Conservation (phyloP, 2,329 filamentous ascomycete species). For the Bipolaris gigantea region DNA sequence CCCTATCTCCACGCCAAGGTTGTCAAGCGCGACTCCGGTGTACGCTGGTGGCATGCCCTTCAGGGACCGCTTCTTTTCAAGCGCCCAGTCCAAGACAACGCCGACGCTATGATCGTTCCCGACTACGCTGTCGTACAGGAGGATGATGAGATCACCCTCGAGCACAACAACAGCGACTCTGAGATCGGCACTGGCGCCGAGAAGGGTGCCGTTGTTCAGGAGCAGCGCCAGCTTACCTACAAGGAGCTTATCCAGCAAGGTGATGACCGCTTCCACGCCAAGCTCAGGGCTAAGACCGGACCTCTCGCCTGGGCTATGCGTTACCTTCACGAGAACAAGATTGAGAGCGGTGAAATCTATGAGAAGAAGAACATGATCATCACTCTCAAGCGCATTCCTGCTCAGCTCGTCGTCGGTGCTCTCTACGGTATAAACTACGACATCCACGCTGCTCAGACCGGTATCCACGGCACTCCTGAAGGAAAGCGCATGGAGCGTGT, state of each 20-base stretch:
- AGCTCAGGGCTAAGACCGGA: conserved; percentile 63
- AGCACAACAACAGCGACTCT: conserved; percentile 29
- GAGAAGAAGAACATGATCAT: conserved; percentile 71
- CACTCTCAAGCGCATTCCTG: conserved; percentile 67
- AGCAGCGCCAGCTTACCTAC: conserved; percentile 60
- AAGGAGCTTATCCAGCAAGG: conserved; percentile 62
- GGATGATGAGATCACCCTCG: conserved; percentile 48
- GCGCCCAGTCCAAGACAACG: conserved; percentile 58
- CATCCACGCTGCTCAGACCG: conserved; percentile 74
- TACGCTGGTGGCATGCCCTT: conserved; percentile 66
- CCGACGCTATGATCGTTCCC: conserved; percentile 63
- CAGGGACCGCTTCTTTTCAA: conserved; percentile 61
- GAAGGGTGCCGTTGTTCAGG: conserved; percentile 39
- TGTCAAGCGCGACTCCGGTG: conserved; percentile 66
- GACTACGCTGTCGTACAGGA: conserved; percentile 79
- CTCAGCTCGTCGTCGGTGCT: conserved; percentile 62
- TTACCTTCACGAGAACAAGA: conserved; percentile 70
- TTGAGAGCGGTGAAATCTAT: conserved; percentile 73
- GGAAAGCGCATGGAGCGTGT: conserved; percentile 70
- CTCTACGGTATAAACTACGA: conserved; percentile 82
- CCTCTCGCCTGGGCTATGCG: conserved; percentile 85
- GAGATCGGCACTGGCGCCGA: conserved; percentile 39
- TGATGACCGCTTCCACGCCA: conserved; percentile 62
- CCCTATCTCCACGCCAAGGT: conserved; percentile 68
- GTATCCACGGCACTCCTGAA: conserved; percentile 71